These are phyloP conservation scores for Medicago arabica DNA, from an alignment of 306 rosid genomes.

Conservation along the genomic window DNA sequence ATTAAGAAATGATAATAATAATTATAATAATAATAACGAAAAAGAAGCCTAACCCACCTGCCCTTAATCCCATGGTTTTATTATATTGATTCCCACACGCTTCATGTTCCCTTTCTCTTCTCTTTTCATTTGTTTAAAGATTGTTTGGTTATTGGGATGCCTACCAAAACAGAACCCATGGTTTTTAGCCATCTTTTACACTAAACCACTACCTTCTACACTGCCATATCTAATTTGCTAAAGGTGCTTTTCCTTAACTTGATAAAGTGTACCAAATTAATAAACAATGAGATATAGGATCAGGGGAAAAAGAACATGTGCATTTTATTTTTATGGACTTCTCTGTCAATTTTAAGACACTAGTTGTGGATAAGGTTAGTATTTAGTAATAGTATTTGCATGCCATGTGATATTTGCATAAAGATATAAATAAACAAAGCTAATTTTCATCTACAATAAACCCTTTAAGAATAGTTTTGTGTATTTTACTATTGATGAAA, in stretches of 20 bases:
- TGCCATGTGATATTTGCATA: neutral
- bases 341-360: conserved; percentile 6
- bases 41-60: no score
- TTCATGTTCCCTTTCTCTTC: neutral
- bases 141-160: conserved; percentile 18
- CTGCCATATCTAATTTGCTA: neutral
- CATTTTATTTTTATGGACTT: conserved; percentile 22
- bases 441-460: neutral
- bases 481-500: conserved; percentile 26
- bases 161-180: conserved; percentile 49
- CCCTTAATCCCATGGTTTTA: conserved; percentile 14
- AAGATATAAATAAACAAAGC: neutral
- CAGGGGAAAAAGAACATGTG: neutral
- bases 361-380: conserved; percentile 11
- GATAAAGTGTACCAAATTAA: neutral
- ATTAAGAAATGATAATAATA: no score
- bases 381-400: neutral
- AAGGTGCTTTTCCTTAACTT: neutral
- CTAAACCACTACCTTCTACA: conserved; percentile 52
- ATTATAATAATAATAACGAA: no score
- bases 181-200: conserved; percentile 50
- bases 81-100: conserved; percentile 8
- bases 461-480: neutral
- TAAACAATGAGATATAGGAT: neutral
- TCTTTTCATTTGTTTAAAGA: neutral